Conservation (phyloP, 108 stramenopile species). For the Poteriospumella lacustris region DNA sequence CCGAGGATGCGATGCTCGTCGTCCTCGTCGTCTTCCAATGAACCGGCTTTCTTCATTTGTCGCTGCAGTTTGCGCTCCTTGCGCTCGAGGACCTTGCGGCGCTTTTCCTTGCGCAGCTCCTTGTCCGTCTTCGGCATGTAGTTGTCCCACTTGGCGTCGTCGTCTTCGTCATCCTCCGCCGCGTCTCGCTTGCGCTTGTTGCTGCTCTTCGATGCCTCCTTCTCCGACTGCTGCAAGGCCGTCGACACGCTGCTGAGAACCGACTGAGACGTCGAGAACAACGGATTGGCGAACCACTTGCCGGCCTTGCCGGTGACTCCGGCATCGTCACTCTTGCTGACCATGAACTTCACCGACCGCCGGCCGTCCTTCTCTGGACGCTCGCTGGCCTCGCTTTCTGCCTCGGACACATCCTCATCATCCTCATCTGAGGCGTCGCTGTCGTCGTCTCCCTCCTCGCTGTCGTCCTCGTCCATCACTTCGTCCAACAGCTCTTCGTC, state of each 20-base stretch:
- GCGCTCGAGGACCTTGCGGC: constrained; percentile 75
- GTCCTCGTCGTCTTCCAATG: constrained; percentile 44
- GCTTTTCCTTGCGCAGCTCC: constrained; percentile 84
- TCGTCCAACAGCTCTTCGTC: constrained; percentile 10
- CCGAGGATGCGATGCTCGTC: constrained; percentile 30
- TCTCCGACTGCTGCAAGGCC: background rate
- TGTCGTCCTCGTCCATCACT: constrained; percentile 35
- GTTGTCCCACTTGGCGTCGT: constrained; percentile 67
- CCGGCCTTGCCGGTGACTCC: background rate
- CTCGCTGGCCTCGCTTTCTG: constrained; percentile 27
- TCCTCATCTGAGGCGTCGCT: constrained; percentile 17
- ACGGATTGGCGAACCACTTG: constrained; percentile 28
- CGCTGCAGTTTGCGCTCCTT: constrained; percentile 74
- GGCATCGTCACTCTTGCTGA: background rate
- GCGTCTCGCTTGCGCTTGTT: constrained; percentile 17
- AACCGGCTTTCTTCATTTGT: constrained; percentile 33
- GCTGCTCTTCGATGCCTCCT: background rate
- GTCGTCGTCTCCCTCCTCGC: constrained; percentile 39
- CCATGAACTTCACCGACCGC: background rate
- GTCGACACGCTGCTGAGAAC: background rate
- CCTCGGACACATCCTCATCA: constrained; percentile 29
- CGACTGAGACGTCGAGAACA: background rate
- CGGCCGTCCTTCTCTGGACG: constrained; percentile 13
- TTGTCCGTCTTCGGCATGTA: constrained; percentile 99
- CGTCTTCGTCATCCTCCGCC: constrained; percentile 47